These are phyloP conservation scores for Boletus insuetus DNA, from an alignment of 768 basidiomycete species.

Conservation along the genomic window DNA sequence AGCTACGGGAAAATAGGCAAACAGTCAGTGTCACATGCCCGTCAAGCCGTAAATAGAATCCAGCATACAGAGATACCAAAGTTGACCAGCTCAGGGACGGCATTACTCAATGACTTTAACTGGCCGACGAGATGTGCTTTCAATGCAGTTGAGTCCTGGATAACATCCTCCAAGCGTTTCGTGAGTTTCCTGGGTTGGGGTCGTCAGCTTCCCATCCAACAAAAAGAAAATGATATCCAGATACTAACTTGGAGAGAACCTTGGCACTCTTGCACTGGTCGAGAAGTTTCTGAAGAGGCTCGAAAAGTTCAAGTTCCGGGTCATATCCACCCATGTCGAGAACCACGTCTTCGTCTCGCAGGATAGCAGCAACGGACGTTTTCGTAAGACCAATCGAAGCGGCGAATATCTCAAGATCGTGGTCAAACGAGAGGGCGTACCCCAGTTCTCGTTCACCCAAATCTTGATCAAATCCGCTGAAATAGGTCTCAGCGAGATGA, in stretches of 20 bases:
- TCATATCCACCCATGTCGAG: conserved; percentile 74
- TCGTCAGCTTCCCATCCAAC: conserved; percentile 1
- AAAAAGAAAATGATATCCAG: neutral
- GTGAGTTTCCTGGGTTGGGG: conserved; percentile 74
- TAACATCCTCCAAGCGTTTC: conserved; percentile 79
- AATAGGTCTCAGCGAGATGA: conserved; percentile 86
- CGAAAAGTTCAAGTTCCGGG: conserved; percentile 72
- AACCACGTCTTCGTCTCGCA: conserved; percentile 76
- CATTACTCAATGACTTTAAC: conserved; percentile 67
- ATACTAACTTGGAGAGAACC: conserved; percentile 66
- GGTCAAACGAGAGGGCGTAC: conserved; percentile 77
- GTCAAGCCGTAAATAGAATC: neutral
- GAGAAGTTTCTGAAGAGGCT: conserved; percentile 77
- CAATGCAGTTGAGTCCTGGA: conserved; percentile 67
- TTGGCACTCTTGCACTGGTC: conserved; percentile 83
- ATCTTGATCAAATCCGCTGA: conserved; percentile 80
- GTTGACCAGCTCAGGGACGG: conserved; percentile 79
- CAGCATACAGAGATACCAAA: conserved; percentile 81
- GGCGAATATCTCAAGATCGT: conserved; percentile 91
- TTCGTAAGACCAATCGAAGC: conserved; percentile 89
- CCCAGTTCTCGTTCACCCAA: conserved; percentile 88
- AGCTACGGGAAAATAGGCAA: conserved; percentile 46
- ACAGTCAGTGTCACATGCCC: neutral
- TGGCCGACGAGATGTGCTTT: conserved; percentile 69
- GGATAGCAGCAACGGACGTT: conserved; percentile 71